Conservation (phyloP, 768 basidiomycete species). For the Podaxis sp. region DNA sequence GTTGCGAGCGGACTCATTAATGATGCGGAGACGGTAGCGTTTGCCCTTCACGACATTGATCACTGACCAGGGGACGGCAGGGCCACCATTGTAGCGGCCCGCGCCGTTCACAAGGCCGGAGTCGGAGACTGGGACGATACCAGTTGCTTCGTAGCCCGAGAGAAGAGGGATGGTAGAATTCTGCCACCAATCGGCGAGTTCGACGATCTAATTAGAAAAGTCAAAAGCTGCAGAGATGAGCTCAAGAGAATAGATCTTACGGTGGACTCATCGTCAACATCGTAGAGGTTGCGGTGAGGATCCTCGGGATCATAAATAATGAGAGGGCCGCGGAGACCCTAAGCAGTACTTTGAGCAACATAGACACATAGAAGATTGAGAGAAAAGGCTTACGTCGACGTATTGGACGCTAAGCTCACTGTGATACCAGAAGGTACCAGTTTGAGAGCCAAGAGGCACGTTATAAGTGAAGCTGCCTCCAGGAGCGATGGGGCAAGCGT, state of each 20-base stretch:
- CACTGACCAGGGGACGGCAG: constrained; percentile 35
- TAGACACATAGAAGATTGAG: not conserved
- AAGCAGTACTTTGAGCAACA: not conserved
- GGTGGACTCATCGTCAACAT: constrained; percentile 11
- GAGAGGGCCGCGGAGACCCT: constrained; percentile 42
- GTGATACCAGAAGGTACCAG: constrained; percentile 27
- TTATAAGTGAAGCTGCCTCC: constrained; percentile 39
- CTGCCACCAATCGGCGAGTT: constrained; percentile 43
- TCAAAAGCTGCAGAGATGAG: constrained; percentile 17
- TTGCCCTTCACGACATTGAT: constrained; percentile 39
- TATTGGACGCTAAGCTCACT: constrained; percentile 15
- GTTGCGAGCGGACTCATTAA: constrained; percentile 47
- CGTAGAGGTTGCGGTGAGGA: constrained; percentile 23
- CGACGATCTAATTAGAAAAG: constrained; percentile 25
- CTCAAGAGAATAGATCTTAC: not conserved
- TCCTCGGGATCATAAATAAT: constrained; percentile 33
- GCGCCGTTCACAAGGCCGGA: constrained; percentile 45
- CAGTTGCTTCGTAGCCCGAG: constrained; percentile 23
- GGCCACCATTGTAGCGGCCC: constrained; percentile 42
- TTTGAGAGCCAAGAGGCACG: constrained; percentile 26
- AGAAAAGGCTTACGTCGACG: constrained; percentile 3
- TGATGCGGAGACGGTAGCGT: constrained; percentile 53
- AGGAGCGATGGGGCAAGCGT: constrained; percentile 47
- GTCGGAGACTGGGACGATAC: constrained; percentile 30
- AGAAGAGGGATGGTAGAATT: constrained; percentile 26